phyloP scores from a whole-genome alignment of 306 rosid genomes.

The Canavalia ensiformis region DNA sequence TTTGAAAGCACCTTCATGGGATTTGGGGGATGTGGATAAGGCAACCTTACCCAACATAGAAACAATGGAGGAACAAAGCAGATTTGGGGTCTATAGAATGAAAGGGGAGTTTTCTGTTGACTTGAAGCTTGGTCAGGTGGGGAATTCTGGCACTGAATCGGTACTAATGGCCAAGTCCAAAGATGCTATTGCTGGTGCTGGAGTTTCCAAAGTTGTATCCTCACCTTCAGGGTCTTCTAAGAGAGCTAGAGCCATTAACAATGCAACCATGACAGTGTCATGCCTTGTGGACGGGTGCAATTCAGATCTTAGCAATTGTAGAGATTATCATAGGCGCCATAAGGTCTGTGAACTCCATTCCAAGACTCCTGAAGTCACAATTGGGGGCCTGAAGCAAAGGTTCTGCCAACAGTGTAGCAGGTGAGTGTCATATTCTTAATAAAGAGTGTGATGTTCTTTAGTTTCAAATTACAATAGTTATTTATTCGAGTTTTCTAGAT shows the following conservation, averaged over 20 bases:
- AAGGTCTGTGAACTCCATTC: conserved; percentile 85
- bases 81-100: conserved; percentile 57
- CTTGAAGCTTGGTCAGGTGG: conserved; percentile 88
- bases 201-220: conserved; percentile 53
- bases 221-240: conserved; percentile 62
- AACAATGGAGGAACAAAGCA: conserved; percentile 59
- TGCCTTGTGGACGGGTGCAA: conserved; percentile 85
- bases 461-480: background rate
- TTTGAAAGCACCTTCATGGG: conserved; percentile 63
- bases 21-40: conserved; percentile 42
- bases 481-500: background rate
- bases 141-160: conserved; percentile 52
- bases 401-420: conserved; percentile 66
- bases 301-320: conserved; percentile 78
- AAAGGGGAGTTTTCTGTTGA: conserved; percentile 78
- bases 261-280: conserved; percentile 52
- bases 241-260: conserved; percentile 60
- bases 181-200: conserved; percentile 51
- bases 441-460: background rate
- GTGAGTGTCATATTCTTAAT: conserved; percentile 44
- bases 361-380: conserved; percentile 75
- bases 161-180: conserved; percentile 47
- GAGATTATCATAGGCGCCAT: conserved; percentile 82
- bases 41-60: conserved; percentile 62
- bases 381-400: conserved; percentile 68